Evolutionary conservation across 257 asterid species (phyloP).

Genomic region (Nyctanthes arbortristis): DNA sequence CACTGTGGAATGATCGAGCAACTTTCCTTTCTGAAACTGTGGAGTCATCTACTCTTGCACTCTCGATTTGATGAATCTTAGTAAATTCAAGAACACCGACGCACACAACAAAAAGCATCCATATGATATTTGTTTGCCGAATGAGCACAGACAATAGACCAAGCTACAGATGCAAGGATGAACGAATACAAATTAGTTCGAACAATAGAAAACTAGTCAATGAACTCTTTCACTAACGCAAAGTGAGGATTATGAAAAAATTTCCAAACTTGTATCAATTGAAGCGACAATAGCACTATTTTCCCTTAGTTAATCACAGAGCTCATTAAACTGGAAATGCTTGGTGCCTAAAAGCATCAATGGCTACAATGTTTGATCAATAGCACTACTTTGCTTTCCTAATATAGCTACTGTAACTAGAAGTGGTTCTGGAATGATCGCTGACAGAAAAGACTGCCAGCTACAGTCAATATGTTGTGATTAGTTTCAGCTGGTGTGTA

Average conservation of each 20-base stretch:
- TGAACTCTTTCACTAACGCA: neutral
- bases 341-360: neutral
- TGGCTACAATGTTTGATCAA: too few species aligned
- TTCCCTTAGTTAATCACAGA: neutral
- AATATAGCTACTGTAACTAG: neutral
- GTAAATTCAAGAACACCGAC: conserved; percentile 61
- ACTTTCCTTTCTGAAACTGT: conserved; percentile 41
- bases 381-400: conserved; percentile 1
- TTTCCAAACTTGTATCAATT: neutral
- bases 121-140: conserved; percentile 90
- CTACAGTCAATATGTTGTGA: neutral
- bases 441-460: neutral
- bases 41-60: conserved; percentile 30
- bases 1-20: conserved; percentile 27
- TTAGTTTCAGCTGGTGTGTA: neutral
- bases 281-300: neutral
- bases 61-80: conserved; percentile 40
- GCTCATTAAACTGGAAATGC: neutral
- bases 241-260: neutral
- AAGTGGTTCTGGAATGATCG: neutral
- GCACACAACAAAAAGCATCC: conserved; percentile 86
- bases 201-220: neutral
- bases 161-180: conserved; percentile 51
- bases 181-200: conserved; percentile 24
- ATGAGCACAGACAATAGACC: conserved; percentile 79